phyloP scores from a whole-genome alignment of 257 asterid genomes.

The Solanum pimpinellifolium region DNA sequence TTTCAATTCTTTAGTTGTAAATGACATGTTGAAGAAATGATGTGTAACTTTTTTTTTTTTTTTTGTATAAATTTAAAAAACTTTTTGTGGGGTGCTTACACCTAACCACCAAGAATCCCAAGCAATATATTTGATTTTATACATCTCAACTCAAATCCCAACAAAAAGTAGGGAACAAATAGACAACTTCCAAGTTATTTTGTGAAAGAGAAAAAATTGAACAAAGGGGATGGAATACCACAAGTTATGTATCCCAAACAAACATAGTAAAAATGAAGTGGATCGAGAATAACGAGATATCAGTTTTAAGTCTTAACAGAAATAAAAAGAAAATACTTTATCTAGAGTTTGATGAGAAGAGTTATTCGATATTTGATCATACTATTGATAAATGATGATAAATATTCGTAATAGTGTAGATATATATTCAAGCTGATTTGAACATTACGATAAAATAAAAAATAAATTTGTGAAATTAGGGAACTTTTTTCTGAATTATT shows the following conservation, averaged over 20 bases:
- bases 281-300: neutral
- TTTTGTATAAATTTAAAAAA: neutral
- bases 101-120: neutral
- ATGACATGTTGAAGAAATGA: neutral
- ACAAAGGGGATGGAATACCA: neutral
- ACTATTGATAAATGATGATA: accelerated
- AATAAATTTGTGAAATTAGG: neutral
- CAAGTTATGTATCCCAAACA: neutral
- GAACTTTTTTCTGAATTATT: neutral
- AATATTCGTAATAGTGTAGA: neutral
- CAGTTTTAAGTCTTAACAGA: neutral
- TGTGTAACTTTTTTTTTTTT: neutral
- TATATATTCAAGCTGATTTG: neutral
- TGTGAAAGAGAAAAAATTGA: neutral
- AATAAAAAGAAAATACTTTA: neutral
- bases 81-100: neutral
- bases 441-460: neutral
- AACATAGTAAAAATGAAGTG: neutral
- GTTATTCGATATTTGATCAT: neutral
- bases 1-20: neutral
- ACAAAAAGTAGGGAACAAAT: neutral
- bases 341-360: neutral
- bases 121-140: neutral
- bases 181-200: neutral
- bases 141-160: neutral